Conservation (phyloP, 768 basidiomycete genomes). For the Mycena galopus region DNA sequence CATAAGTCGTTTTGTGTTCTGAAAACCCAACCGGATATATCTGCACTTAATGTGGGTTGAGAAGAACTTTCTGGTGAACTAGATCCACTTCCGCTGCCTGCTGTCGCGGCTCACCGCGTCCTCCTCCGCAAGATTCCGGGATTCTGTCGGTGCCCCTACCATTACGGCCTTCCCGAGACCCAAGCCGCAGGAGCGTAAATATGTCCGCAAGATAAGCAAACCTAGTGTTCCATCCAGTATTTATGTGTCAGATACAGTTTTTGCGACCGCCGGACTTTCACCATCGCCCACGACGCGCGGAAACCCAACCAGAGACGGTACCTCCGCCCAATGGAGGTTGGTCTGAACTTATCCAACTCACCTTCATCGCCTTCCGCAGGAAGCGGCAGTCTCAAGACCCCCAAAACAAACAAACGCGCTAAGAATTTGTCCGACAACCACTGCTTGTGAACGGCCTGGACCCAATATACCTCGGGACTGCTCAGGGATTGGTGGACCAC, state of each 20-base stretch:
- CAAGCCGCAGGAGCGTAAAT: slow-evolving; percentile 1
- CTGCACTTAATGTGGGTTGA: neutral
- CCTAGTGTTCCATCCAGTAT: neutral
- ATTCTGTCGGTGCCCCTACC: neutral
- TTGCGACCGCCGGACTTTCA: neutral
- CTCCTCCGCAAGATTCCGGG: slow-evolving; percentile 2
- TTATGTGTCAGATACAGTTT: neutral
- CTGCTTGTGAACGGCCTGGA: slow-evolving; percentile 19
- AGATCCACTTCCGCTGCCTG: slow-evolving; percentile 20
- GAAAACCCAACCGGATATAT: slow-evolving; percentile 12
- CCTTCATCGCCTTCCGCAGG: neutral
- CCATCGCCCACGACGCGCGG: slow-evolving; percentile 21
- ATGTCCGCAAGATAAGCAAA: slow-evolving; percentile 25
- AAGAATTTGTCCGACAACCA: slow-evolving; percentile 17
- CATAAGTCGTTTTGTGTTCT: neutral
- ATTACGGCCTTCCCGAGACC: slow-evolving; percentile 2
- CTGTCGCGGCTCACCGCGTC: slow-evolving; percentile 19
- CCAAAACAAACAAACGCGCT: slow-evolving; percentile 13
- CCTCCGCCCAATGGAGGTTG: neutral
- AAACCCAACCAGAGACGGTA: slow-evolving; percentile 11
- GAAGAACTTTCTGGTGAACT: slow-evolving; percentile 13
- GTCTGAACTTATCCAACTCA: neutral
- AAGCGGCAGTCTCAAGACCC: slow-evolving; percentile 12
- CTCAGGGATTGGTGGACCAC: neutral
- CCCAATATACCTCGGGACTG: slow-evolving; percentile 13